phyloP scores from a whole-genome alignment of 164 flowering plant species.

The Pachysandra terminalis region DNA sequence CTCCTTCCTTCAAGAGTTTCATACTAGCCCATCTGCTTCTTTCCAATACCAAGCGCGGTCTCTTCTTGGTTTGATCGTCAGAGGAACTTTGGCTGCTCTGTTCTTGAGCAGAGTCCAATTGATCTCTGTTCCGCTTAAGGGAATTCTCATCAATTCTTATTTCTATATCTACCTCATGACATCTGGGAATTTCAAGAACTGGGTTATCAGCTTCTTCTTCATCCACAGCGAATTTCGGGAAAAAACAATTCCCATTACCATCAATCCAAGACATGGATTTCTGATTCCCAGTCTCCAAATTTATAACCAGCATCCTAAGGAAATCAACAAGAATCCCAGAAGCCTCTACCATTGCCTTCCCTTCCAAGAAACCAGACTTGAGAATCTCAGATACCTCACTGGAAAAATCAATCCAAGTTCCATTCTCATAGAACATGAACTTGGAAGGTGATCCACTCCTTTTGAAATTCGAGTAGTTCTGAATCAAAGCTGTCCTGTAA shows the following conservation, averaged over 20 bases:
- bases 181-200: neutral
- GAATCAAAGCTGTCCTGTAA: conserved; percentile 15
- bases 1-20: conserved; percentile 26
- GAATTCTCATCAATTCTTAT: conserved; percentile 6
- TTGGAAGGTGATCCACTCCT: conserved; percentile 29
- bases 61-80: conserved; percentile 1
- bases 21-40: conserved; percentile 32
- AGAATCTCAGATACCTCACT: conserved; percentile 19
- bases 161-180: conserved; percentile 25
- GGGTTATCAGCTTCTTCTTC: conserved; percentile 1
- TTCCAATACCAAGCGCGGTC: conserved; percentile 7
- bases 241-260: conserved; percentile 34
- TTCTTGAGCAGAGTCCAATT: conserved; percentile 11
- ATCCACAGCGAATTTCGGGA: conserved; percentile 32
- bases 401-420: conserved; percentile 35
- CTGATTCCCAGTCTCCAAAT: conserved; percentile 21
- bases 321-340: conserved; percentile 33
- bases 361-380: conserved; percentile 21
- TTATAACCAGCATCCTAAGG: conserved; percentile 36
- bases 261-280: conserved; percentile 58
- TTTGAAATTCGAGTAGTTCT: conserved; percentile 32
- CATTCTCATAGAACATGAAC: conserved; percentile 29
- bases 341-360: conserved; percentile 26
- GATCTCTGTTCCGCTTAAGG: conserved; percentile 21
- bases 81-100: conserved; percentile 18